Percentiles rank a stretch among this genome's conserved stretches.
Conservation (phyloP, 2,329 filamentous ascomycete genomes). For the Basipetospora chlamydospora region DNA sequence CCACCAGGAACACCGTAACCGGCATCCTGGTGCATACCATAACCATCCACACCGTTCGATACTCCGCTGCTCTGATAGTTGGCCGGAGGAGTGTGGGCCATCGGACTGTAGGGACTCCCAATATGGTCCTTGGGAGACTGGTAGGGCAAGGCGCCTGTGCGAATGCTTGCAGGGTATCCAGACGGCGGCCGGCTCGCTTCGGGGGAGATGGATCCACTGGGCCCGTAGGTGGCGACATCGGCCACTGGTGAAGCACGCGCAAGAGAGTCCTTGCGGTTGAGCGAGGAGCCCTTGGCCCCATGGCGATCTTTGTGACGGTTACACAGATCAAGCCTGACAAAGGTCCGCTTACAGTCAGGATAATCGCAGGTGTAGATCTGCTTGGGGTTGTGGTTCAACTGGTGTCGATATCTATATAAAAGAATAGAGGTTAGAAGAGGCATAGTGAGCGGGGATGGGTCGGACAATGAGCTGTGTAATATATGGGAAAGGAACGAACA, state of each 20-base stretch:
- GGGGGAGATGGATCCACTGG: slow-evolving; percentile 29
- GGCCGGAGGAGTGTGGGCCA: slow-evolving; percentile 26
- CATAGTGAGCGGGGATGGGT: too few relatives aligned
- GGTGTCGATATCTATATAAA: slow-evolving; percentile 67
- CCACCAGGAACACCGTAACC: slow-evolving; percentile 18
- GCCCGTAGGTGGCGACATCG: slow-evolving; percentile 22
- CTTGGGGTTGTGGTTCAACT: slow-evolving; percentile 91
- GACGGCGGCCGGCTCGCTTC: slow-evolving; percentile 29
- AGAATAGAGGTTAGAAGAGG: slow-evolving; percentile 12
- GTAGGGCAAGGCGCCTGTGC: slow-evolving; percentile 26
- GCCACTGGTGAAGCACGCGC: slow-evolving; percentile 17
- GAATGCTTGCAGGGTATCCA: slow-evolving; percentile 23
- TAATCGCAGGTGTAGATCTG: slow-evolving; percentile 92
- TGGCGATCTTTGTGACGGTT: slow-evolving; percentile 73
- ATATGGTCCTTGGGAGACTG: slow-evolving; percentile 29
- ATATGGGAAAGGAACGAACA: slow-evolving; percentile 46
- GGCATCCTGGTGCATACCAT: slow-evolving; percentile 26
- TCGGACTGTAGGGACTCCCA: slow-evolving; percentile 30
- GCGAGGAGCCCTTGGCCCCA: slow-evolving; percentile 61
- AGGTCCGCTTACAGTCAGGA: slow-evolving; percentile 75
- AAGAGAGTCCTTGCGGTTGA: slow-evolving; percentile 51
- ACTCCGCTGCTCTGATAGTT: slow-evolving; percentile 10
- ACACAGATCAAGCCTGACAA: slow-evolving; percentile 86
- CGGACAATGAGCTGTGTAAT: too few relatives aligned
- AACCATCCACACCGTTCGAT: slow-evolving; percentile 25